phyloP scores from a whole-genome alignment of 2,329 filamentous ascomycete species.

The Fusarium compactum region DNA sequence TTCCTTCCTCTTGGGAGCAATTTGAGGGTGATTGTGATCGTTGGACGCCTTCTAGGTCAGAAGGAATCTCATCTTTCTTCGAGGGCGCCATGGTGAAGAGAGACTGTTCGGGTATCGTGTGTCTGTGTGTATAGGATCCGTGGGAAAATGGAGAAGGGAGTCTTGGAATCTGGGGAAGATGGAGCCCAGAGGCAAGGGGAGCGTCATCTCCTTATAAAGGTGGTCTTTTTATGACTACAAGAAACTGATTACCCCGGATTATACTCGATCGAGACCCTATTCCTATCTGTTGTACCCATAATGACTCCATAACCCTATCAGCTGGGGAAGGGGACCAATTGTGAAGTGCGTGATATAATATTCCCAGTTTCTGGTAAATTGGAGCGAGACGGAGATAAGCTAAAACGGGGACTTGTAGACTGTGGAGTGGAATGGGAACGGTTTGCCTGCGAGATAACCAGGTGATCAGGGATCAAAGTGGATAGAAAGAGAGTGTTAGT shows the following conservation, averaged over 20 bases:
- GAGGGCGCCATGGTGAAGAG: background rate
- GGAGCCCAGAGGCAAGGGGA: conserved; percentile 8
- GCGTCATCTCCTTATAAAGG: conserved; percentile 18
- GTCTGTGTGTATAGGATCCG: background rate
- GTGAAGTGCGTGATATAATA: conserved; percentile 15
- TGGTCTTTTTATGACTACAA: conserved; percentile 23
- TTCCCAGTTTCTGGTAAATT: background rate
- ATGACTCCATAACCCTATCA: conserved; percentile 22
- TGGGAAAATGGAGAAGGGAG: background rate
- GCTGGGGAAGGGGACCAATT: background rate
- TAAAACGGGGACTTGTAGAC: background rate
- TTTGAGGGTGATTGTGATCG: background rate
- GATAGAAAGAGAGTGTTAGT: background rate
- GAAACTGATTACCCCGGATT: conserved; percentile 33
- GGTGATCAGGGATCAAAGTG: background rate
- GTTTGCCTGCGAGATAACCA: background rate
- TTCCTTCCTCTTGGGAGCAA: conserved; percentile 2
- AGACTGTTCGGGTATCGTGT: background rate
- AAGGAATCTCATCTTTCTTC: conserved; percentile 24
- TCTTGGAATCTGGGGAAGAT: conserved; percentile 31
- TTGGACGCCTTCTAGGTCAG: conserved; percentile 12
- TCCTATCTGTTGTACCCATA: conserved; percentile 22
- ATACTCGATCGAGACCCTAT: conserved; percentile 18
- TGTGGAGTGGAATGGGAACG: background rate
- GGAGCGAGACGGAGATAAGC: background rate